Percentiles rank a stretch among this genome's conserved stretches.
Conservation (phyloP, 108 stramenopile genomes). For the Cyclostephanos tholiformis region DNA sequence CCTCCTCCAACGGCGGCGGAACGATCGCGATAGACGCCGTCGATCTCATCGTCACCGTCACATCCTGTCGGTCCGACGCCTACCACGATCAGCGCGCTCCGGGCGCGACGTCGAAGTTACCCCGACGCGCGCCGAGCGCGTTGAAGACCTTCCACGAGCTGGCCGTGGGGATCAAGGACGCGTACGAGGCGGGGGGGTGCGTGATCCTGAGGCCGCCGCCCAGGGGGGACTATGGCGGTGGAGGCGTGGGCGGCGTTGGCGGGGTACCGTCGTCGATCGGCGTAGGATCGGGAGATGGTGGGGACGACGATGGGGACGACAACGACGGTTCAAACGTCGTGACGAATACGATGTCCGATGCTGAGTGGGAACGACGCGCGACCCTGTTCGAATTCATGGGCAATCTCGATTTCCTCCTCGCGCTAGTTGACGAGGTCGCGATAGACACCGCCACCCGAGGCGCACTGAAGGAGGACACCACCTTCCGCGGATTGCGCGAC, state of each 20-base stretch:
- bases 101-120: conserved; percentile 73
- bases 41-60: conserved; percentile 76
- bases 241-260: conserved; percentile 3
- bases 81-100: conserved; percentile 88
- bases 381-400: conserved; percentile 82
- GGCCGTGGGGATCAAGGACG: conserved; percentile 87
- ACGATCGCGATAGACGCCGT: not conserved
- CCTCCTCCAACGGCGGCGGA: conserved; percentile 7
- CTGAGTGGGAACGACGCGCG: conserved; percentile 48
- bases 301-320: not conserved
- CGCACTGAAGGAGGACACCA: conserved; percentile 83
- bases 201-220: conserved; percentile 53
- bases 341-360: no score
- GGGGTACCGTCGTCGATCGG: not conserved
- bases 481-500: conserved; percentile 82
- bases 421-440: conserved; percentile 84
- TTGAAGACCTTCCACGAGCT: conserved; percentile 87
- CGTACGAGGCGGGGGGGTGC: conserved; percentile 77
- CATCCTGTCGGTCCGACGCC: conserved; percentile 85
- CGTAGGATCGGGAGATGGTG: conserved; percentile 19
- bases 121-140: conserved; percentile 78
- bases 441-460: conserved; percentile 86
- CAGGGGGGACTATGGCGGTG: conserved; percentile 7
- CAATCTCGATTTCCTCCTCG: conserved; percentile 82
- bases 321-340: not conserved